These are phyloP conservation scores for Vanrija sp. DNA, from an alignment of 1,284 basidiomycete genomes.

Conservation along the genomic window DNA sequence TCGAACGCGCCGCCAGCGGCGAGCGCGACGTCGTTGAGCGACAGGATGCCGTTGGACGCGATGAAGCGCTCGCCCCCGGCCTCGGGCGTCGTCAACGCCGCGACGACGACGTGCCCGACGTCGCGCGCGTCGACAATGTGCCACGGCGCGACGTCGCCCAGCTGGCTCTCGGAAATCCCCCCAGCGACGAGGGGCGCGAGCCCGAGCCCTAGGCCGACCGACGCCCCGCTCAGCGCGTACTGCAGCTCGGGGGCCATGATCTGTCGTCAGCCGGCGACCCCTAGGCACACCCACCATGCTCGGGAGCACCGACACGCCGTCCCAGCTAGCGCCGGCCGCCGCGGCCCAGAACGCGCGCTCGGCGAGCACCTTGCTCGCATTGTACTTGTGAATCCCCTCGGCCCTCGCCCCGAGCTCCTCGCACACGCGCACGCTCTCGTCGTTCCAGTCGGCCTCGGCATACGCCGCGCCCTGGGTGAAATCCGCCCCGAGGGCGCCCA, in stretches of 20 bases:
- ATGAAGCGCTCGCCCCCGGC: conserved; percentile 62
- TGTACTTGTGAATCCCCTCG: conserved; percentile 1
- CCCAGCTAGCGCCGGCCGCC: not conserved
- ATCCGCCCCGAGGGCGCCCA: not conserved
- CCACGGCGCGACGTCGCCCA: not conserved
- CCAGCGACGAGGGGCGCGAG: not conserved
- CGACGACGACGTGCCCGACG: conserved; percentile 3
- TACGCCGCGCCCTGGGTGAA: not conserved
- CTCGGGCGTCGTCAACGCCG: not conserved
- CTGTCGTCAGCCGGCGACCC: not conserved
- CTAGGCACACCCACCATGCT: not conserved
- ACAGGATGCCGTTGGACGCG: not conserved
- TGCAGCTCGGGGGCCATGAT: not conserved
- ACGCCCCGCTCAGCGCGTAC: not conserved
- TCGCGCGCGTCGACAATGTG: conserved; percentile 11
- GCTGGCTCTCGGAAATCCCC: not conserved
- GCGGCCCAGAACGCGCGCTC: conserved; percentile 31
- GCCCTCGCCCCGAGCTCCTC: conserved; percentile 2
- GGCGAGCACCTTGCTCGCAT: conserved; percentile 24
- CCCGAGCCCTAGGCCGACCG: not conserved
- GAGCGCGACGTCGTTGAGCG: not conserved
- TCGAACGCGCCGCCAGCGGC: not conserved
- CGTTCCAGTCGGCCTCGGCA: conserved; percentile 7
- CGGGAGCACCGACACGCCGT: conserved; percentile 11
- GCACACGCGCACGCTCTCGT: not conserved